Base-by-base conservation (phyloP, 2,329 filamentous ascomycete species). In the Aspergillus sp. region DNA sequence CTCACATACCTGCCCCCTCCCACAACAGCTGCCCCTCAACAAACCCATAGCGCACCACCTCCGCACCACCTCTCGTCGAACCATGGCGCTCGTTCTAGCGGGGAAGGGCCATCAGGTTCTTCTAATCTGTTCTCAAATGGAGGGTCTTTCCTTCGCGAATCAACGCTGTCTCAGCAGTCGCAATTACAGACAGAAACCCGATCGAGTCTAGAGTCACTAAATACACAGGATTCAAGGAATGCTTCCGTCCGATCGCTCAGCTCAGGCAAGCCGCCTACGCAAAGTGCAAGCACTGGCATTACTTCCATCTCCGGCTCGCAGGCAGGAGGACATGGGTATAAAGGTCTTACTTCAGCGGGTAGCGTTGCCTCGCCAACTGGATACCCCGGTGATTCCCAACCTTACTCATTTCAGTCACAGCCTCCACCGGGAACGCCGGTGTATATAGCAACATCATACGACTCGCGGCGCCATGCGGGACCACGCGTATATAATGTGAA, bases 1-100 rank as follows among this genome's bases (percentile, higher is more conserved):
- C 70, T 79, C 35, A 82, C 74, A 63, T 89, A 81, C 64, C 76
- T 79, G 56, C 75, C 79, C 31, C 71, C 79, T 6, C 71, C 79
- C 5, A 77, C 80, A 17, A 72, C 75, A 60, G 67, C 74, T 23
- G 76, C 82, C 31, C 77, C 78, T 31, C 83, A 85, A 21, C 82
- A 85, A 58, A 70, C 81, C 47, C 66, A 71, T 52, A 64, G 68
- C 33, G 71, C 82, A 40, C 66, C 70, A 9, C 78, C 79, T 15
- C 70, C 80, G 46, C 79, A 81, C 55, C 72, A 79, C 11, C 72
- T 75, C 45, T 66, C 76, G 9, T 68, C 74, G 12, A 72, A 67
- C 51, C 64, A 74, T 50, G 68, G 71, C 24, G 75, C 19, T 19
- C 19, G 19, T 19, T 3, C 19, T 19, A 19, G 78, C 52, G 65